Percentiles rank a stretch among this genome's conserved stretches.
Conservation (phyloP, 306 rosid genomes). For the Echinosophora koreensis region DNA sequence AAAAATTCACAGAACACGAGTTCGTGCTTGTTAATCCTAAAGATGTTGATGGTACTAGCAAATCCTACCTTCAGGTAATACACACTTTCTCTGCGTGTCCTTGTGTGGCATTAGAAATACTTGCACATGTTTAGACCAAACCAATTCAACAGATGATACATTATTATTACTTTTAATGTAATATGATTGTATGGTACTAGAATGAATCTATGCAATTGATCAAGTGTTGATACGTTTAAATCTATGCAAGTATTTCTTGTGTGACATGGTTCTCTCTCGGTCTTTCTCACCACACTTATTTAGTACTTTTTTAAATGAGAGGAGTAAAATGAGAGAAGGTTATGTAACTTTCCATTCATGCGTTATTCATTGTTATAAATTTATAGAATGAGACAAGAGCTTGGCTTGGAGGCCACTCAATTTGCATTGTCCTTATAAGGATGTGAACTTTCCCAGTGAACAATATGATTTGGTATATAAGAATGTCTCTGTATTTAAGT, state of each 20-base stretch:
- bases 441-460: neutral
- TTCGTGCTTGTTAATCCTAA: constrained; percentile 79
- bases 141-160: too few species aligned
- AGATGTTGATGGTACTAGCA: constrained; percentile 54
- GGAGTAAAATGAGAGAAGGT: constrained; percentile 5
- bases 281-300: neutral
- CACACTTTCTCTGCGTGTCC: neutral
- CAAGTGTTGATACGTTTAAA: too few species aligned
- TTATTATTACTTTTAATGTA: too few species aligned
- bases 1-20: constrained; percentile 50
- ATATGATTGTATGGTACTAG: too few species aligned
- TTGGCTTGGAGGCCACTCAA: constrained; percentile 81
- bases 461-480: constrained; percentile 30
- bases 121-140: too few species aligned
- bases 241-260: neutral
- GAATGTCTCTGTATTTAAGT: neutral
- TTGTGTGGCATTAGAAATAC: neutral
- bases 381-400: constrained; percentile 72
- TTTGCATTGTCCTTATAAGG: constrained; percentile 76
- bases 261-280: neutral
- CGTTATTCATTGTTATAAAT: neutral
- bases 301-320: neutral
- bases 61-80: constrained; percentile 79
- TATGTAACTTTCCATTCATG: constrained; percentile 18
- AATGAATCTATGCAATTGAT: too few species aligned